Evolutionary conservation across 1,284 basidiomycete species (phyloP).

Genomic region (Cryptococcus sp.): DNA sequence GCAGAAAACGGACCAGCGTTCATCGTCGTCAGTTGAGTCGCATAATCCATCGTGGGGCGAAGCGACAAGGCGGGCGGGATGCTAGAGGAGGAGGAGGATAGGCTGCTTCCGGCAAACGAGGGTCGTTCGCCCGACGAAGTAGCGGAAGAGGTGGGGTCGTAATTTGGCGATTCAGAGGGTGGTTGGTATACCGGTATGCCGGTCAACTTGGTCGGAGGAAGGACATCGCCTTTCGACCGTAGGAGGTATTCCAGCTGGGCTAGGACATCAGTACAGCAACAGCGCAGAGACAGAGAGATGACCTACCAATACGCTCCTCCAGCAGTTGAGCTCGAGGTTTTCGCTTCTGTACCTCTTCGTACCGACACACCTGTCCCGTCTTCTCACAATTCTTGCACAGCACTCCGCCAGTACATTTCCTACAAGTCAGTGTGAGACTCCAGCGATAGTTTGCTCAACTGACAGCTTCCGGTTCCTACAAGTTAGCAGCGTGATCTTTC

Average conservation of each 20-base stretch:
- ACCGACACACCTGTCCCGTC: slow-evolving; percentile 20
- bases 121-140: no score
- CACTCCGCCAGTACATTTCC: slow-evolving; percentile 29
- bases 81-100: no score
- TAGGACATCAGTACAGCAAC: slow-evolving; percentile 6
- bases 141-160: not conserved
- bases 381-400: slow-evolving; percentile 27
- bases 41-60: not conserved
- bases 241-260: slow-evolving; percentile 27
- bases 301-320: slow-evolving; percentile 31
- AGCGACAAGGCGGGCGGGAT: not conserved
- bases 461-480: slow-evolving; percentile 29
- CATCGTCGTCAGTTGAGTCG: not conserved
- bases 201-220: slow-evolving; percentile 9
- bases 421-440: slow-evolving; percentile 2
- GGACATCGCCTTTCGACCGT: slow-evolving; percentile 3
- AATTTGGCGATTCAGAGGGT: not conserved
- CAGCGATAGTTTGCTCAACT: slow-evolving; percentile 3
- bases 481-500: no score
- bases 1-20: slow-evolving; percentile 5
- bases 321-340: slow-evolving; percentile 24
- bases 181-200: not conserved
- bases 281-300: not conserved
- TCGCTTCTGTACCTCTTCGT: slow-evolving; percentile 24
- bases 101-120: no score